These are phyloP conservation scores for Fraxinus xanthoxyloides DNA, from an alignment of 305 asterid genomes.

Conservation along the genomic window DNA sequence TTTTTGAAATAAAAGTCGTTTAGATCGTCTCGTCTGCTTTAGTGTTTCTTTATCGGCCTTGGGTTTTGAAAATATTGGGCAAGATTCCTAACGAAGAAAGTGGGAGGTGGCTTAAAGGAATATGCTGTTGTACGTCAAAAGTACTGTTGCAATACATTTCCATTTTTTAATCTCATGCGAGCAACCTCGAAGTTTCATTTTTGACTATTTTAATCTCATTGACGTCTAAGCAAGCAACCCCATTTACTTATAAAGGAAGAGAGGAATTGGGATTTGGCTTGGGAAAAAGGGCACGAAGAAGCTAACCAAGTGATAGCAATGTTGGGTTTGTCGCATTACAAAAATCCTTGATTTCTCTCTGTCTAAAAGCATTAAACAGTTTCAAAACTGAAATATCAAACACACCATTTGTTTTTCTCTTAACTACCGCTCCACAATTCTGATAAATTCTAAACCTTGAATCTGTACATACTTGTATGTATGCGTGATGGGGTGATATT, in stretches of 20 bases:
- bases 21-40: too few relatives aligned
- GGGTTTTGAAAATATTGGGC: too few relatives aligned
- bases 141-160: background rate
- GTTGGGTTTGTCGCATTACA: background rate
- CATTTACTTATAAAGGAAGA: background rate
- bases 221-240: too few relatives aligned
- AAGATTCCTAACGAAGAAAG: too few relatives aligned
- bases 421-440: background rate
- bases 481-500: background rate
- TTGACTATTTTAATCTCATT: too few relatives aligned
- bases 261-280: background rate
- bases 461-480: background rate
- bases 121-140: background rate
- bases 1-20: too few relatives aligned
- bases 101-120: too few relatives aligned
- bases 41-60: too few relatives aligned
- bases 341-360: background rate
- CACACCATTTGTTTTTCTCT: background rate
- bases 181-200: background rate
- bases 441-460: background rate
- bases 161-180: background rate
- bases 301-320: background rate
- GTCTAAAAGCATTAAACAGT: background rate
- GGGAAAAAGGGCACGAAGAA: slow-evolving; percentile 28
- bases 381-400: background rate